Conservation (phyloP, 2,329 filamentous ascomycete genomes). For the Aspergillus sergii region DNA sequence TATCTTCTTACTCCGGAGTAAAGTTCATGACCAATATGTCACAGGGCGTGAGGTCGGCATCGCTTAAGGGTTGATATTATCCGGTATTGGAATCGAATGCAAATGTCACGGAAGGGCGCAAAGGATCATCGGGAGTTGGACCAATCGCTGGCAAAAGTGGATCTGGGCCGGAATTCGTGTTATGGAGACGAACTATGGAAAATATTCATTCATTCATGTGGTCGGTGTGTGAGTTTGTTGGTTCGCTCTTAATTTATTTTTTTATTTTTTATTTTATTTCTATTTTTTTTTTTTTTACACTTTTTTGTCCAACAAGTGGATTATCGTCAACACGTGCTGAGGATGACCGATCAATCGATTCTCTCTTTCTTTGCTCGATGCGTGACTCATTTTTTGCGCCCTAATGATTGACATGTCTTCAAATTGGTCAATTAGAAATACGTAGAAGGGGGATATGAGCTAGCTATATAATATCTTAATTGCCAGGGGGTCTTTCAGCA, state of each 20-base stretch:
- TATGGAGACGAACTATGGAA: not conserved
- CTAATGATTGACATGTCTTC: not conserved
- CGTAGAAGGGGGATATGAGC: not conserved
- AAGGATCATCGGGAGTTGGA: constrained; percentile 1
- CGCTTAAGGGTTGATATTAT: not conserved
- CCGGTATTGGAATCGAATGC: not conserved
- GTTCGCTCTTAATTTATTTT: not conserved
- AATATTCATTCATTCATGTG: constrained; percentile 2
- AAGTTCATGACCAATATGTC: not conserved
- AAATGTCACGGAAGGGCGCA: constrained; percentile 1
- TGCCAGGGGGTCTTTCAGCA: not conserved
- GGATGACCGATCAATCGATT: not conserved
- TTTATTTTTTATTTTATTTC: not conserved
- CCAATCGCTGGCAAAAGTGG: not conserved
- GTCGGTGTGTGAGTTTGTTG: not conserved
- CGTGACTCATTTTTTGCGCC: constrained; percentile 1
- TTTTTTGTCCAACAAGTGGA: not conserved
- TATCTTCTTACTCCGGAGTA: not conserved
- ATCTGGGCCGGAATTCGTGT: not conserved
- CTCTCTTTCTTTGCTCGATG: not conserved
- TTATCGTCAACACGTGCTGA: not conserved
- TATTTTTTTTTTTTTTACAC: not conserved
- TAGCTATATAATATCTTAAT: not conserved
- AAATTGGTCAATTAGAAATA: not conserved
- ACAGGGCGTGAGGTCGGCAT: not conserved